Evolutionary conservation across 352 stramenopile genomes (phyloP), one percentile per base, ranked within the genome.

Genomic region (Phytophthora rubi): DNA sequence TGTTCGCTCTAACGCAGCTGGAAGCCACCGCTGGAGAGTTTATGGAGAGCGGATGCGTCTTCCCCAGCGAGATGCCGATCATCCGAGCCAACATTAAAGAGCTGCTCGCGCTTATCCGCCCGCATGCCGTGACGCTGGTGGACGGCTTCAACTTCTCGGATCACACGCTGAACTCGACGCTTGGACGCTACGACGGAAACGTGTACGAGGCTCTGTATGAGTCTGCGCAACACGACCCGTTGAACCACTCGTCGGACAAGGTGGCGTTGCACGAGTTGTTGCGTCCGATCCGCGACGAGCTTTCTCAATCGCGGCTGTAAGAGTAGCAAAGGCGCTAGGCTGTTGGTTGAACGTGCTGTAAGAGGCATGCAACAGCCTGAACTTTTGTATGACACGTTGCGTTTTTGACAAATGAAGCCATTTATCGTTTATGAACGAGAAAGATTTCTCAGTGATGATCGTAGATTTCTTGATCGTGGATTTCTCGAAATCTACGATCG

Each of bases 81-180:
- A 69, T 94, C 16, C 83, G 85, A 39, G 57, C 69, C n/a, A 77
- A 71, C 60, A 84, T 91, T 54, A 78, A 90, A 55, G 64, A 73
- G 44, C 65, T 91, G 16, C 80, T 91, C 13, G 48, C 45, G 15
- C 75, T 79, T 28, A 74, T 93, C 45, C 85, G 86, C 10, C 70
- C 76, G 8, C 81, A 95, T 53, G 88, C 85, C 18, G 85, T 95
- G 44, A 75, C 75, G 54, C 81, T 94, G 26, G 83, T 88, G 33
- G 86, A 95, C 51, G 82, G 82, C n/a, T 95, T 92, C 73, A 89
- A 93, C 70, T 93, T 94, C 65, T 89, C 83, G 15, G 88, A 94
- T 68, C 73, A 86, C 59, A 33, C 61, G 52, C 62, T 95, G 51
- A 94, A 94, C 80, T 91, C 85, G 71, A 81, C 82, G 30, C 71